Evolutionary conservation across 331 rosid species (phyloP).

Genomic region (Cydonia oblonga): DNA sequence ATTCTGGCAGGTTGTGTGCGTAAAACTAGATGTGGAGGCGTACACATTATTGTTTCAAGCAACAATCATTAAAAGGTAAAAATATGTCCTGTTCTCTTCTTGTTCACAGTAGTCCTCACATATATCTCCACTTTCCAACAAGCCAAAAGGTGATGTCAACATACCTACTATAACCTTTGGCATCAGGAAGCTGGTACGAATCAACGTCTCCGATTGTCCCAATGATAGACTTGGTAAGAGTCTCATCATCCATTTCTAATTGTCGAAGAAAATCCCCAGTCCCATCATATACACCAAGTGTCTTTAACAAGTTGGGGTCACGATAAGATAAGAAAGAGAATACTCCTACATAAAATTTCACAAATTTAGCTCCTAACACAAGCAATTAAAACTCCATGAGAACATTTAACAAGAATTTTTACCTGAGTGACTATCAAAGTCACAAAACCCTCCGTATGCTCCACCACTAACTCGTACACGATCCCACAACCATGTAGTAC

Average conservation of each 20-base stretch:
- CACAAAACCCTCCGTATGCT: slow-evolving; percentile 94
- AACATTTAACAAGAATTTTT: not conserved
- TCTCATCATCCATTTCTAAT: slow-evolving; percentile 59
- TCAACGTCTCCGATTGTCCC: slow-evolving; percentile 97
- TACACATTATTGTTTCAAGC: not conserved
- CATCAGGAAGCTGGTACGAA: slow-evolving; percentile 95
- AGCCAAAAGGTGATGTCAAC: slow-evolving; percentile 6
- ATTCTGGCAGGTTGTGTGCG: not conserved
- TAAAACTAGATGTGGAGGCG: not conserved
- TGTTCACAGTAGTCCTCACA: not conserved
- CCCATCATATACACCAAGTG: slow-evolving; percentile 87
- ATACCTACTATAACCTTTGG: slow-evolving; percentile 97
- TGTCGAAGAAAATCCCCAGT: slow-evolving; percentile 70
- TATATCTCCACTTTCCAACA: not conserved
- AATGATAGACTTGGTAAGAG: slow-evolving; percentile 78
- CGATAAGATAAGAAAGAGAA: slow-evolving; percentile 94
- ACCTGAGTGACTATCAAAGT: slow-evolving; percentile 94
- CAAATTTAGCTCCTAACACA: slow-evolving; percentile 16
- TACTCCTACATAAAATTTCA: slow-evolving; percentile 43
- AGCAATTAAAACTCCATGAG: slow-evolving; percentile 1
- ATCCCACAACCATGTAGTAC: slow-evolving; percentile 97
- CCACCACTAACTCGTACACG: slow-evolving; percentile 98
- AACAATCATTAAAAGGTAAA: not conserved
- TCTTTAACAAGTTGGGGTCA: slow-evolving; percentile 90
- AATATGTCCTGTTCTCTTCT: not conserved